Base-by-base conservation (phyloP, 2,329 filamentous ascomycete species). In the Aspergillus phoenicis region DNA sequence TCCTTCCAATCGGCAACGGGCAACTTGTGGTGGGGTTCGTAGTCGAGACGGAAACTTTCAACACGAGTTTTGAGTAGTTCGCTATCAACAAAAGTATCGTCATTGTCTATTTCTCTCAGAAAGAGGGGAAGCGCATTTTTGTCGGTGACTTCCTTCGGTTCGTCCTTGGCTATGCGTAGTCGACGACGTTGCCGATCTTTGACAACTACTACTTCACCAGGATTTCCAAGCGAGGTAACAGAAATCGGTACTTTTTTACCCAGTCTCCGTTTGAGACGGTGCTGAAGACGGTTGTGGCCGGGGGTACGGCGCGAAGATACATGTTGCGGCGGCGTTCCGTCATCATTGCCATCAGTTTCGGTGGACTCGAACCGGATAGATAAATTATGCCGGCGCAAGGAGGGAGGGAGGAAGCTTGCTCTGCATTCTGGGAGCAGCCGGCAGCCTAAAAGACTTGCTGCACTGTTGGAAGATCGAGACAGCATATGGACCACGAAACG, bases 131-230 rank as follows among this genome's bases (percentile, higher is more conserved):
- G 60, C 5, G 55, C 60, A 49, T 57, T 39, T 30, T 64, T 49
- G 39, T 64, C 56, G 4, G 51, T 41, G 39, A 57, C 26, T 47
- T 56, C 20, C 55, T 45, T 51, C 24, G n/a, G 26, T n/a, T 33
- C 26, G 8, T 51, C 26, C 13, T 51, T 51, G n/a, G n/a, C 47
- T 30, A 30, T 51, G n/a, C 17, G 55, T 24, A 33, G 59, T 28
- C 63, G 63, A 28, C 68, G 66, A 30, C 69, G 71, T 53, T 67
- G 60, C 52, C 58, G 63, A 20, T 70, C 61, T 41, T 68, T 66
- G 8, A 78, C 66, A 24, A 79, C 67, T 26, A 79, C 63, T 5
- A 79, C 71, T 53, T 78, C 69, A 3, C 71, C 75, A 1, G 75
- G 76, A 52, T 74, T 68, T 28, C 77, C 77, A 8, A 79, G 63